Evolutionary conservation across 2,329 filamentous ascomycete species (phyloP), one percentile per base, ranked within the genome.

Genomic region (Pseudogymnoascus sp.): DNA sequence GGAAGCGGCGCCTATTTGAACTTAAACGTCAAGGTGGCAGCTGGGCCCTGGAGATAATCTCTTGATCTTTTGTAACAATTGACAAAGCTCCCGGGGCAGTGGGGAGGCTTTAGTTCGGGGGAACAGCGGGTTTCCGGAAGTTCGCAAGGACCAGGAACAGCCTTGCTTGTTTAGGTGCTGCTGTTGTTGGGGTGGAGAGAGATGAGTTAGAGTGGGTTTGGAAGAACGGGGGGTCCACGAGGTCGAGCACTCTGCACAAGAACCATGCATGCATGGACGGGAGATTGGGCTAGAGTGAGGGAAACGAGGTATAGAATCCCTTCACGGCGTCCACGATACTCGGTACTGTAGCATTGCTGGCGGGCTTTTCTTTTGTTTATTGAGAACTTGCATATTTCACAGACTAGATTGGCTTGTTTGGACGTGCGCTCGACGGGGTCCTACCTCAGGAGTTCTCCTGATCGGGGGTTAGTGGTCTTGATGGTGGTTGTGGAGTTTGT

Each of bases 361-460:
- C n/a, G n/a, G 25, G 7, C 7, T 57, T 34, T 57, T 57, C n/a
- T 57, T 54, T 57, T 57, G 28, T 57, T 57, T 57, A 57, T 57
- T 34, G 51, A 57, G 51, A 57, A 57, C 51, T 34, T 57, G 51
- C 51, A 57, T 57, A 57, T 34, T 57, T 34, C 51, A 57, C 25
- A 34, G 25, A 7, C 51, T 34, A 57, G 28, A 34, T 13, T 19
- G 51, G 28, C 51, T 57, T 19, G n/a, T 19, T 34, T 31, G 51
- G 51, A 57, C 51, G 51, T 57, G 51, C 51, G 25, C 25, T 34
- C n/a, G n/a, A 57, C 6, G 25, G 51, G 25, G 28, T 19, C 51
- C 19, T 57, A 13, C 51, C 25, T 34, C n/a, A 57, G 8, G 25
- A 57, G n/a, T 57, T 57, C 25, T 57, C 51, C 51, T 34, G n/a